Conservation (phyloP, 805 yeast genomes). For the Candida chauliodis region DNA sequence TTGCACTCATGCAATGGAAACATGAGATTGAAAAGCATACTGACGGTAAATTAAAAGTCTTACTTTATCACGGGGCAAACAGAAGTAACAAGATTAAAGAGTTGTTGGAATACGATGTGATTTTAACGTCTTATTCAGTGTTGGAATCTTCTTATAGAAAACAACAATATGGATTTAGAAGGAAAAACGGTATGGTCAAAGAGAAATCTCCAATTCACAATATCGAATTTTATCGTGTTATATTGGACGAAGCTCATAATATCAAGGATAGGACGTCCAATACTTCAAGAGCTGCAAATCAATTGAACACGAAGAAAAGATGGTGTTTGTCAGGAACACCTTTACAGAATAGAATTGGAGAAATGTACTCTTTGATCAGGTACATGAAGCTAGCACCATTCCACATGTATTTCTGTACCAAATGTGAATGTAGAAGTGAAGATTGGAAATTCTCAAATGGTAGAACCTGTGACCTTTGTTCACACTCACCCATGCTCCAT, state of each 20-base stretch:
- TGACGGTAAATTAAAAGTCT: conserved; percentile 57
- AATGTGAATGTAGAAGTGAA: conserved; percentile 77
- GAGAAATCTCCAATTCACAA: conserved; percentile 75
- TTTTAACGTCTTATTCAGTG: conserved; percentile 90
- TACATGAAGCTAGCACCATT: conserved; percentile 83
- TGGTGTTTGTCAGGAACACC: conserved; percentile 98
- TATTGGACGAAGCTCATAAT: conserved; percentile 95
- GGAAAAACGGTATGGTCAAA: conserved; percentile 67
- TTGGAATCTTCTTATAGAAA: conserved; percentile 83
- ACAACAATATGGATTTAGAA: conserved; percentile 75
- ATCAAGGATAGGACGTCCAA: conserved; percentile 93
- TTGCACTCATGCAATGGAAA: conserved; percentile 98
- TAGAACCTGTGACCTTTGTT: conserved; percentile 82
- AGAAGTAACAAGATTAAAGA: conserved; percentile 58
- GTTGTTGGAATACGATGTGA: conserved; percentile 65
- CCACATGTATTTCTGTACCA: conserved; percentile 87
- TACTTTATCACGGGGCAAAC: conserved; percentile 83
- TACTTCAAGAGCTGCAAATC: conserved; percentile 88
- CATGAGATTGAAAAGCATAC: conserved; percentile 88
- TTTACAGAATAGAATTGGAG: conserved; percentile 93
- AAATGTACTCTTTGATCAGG: conserved; percentile 86
- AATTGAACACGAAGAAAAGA: conserved; percentile 64
- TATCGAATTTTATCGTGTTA: conserved; percentile 75
- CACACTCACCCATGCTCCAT: conserved; percentile 92
- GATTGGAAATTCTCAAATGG: conserved; percentile 85